Percentiles rank a stretch among this genome's conserved stretches.
These are phyloP conservation scores for Baudoinia panamericana DNA, from an alignment of 495 filamentous ascomycete genomes.

Conservation along the genomic window DNA sequence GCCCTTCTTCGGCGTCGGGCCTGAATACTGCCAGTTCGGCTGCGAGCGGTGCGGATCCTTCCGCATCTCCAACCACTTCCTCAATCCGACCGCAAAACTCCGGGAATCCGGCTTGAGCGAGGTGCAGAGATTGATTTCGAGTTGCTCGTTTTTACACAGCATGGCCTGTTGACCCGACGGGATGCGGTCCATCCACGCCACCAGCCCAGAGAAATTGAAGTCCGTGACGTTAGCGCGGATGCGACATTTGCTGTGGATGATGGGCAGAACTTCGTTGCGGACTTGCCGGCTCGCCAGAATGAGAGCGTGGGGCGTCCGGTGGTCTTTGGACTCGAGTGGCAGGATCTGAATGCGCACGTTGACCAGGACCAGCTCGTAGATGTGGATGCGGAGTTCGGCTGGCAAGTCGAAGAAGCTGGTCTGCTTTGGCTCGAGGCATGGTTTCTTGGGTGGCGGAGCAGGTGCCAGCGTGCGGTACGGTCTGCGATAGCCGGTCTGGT, in stretches of 20 bases:
- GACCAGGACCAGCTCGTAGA: slow-evolving; percentile 17
- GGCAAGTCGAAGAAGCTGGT: slow-evolving; percentile 14
- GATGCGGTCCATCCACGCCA: slow-evolving; percentile 15
- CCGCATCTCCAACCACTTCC: slow-evolving; percentile 16
- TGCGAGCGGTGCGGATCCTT: slow-evolving; percentile 11
- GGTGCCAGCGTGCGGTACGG: not conserved
- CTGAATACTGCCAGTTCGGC: slow-evolving; percentile 14
- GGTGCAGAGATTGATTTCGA: slow-evolving; percentile 7
- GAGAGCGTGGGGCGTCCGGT: slow-evolving; percentile 9
- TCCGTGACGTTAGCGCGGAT: slow-evolving; percentile 14
- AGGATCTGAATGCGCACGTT: slow-evolving; percentile 14
- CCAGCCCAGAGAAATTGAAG: slow-evolving; percentile 16
- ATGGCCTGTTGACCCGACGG: slow-evolving; percentile 6
- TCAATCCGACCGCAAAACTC: not conserved
- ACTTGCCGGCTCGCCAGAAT: slow-evolving; percentile 9
- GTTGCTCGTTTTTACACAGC: slow-evolving; percentile 11
- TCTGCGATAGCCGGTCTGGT: too few species aligned
- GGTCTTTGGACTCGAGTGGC: not conserved
- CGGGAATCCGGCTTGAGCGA: not conserved
- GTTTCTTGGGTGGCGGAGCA: not conserved
- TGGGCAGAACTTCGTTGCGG: slow-evolving; percentile 15
- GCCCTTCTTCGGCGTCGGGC: slow-evolving; percentile 2
- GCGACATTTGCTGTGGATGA: slow-evolving; percentile 16
- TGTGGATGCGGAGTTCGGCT: slow-evolving; percentile 16
- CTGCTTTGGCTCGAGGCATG: not conserved